Evolutionary conservation across 768 basidiomycete genomes (phyloP).

Genomic region (Boletales sp.): DNA sequence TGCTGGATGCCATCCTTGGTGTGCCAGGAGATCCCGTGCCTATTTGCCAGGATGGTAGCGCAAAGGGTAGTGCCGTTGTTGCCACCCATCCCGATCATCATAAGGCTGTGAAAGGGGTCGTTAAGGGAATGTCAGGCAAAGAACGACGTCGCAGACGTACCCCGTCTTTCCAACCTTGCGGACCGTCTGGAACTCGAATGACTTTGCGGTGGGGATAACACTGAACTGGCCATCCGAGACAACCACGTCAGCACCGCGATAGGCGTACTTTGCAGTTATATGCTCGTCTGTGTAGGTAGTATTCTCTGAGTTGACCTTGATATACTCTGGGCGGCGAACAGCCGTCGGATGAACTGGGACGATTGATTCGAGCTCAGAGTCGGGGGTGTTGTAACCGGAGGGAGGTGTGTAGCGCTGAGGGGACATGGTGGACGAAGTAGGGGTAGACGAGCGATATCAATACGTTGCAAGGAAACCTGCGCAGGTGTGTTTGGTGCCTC

Average conservation of each 20-base stretch:
- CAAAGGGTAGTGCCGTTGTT: slow-evolving; percentile 96
- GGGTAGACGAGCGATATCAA: slow-evolving; percentile 28
- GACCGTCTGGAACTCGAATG: slow-evolving; percentile 89
- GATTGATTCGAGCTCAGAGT: slow-evolving; percentile 64
- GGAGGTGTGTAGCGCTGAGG: slow-evolving; percentile 40
- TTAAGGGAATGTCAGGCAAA: slow-evolving; percentile 1
- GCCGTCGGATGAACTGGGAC: slow-evolving; percentile 83
- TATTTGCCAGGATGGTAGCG: slow-evolving; percentile 94
- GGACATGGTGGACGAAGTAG: slow-evolving; percentile 44
- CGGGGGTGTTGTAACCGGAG: slow-evolving; percentile 72
- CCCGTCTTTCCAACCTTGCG: slow-evolving; percentile 88
- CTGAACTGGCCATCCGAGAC: slow-evolving; percentile 71
- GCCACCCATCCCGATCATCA: slow-evolving; percentile 96
- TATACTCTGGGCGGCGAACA: slow-evolving; percentile 67
- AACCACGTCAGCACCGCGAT: slow-evolving; percentile 72
- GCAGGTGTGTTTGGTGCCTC: slow-evolving; percentile 82
- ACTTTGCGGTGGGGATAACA: slow-evolving; percentile 74
- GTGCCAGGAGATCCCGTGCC: slow-evolving; percentile 90
- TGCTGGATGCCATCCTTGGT: slow-evolving; percentile 90
- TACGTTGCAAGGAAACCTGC: slow-evolving; percentile 60
- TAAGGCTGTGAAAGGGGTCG: slow-evolving; percentile 50
- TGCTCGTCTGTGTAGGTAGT: slow-evolving; percentile 77
- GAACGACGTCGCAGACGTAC: slow-evolving; percentile 44
- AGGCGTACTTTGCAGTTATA: slow-evolving; percentile 78
- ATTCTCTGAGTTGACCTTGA: slow-evolving; percentile 80